These are phyloP conservation scores for Ceratocystis cubensis DNA, from an alignment of 2,329 filamentous ascomycete species.

Conservation along the genomic window DNA sequence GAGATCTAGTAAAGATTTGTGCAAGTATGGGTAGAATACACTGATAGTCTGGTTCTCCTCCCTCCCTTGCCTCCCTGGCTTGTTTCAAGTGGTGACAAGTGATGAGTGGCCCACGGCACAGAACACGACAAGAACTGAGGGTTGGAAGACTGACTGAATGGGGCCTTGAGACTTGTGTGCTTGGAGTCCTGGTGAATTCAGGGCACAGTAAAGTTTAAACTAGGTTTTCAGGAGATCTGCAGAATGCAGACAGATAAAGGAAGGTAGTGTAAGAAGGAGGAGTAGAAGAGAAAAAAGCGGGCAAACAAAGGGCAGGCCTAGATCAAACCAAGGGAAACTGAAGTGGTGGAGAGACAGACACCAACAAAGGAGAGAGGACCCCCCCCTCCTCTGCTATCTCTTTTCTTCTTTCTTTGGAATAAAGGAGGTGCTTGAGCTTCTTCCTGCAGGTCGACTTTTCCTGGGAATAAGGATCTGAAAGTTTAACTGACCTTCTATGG, in stretches of 20 bases:
- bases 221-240: not conserved
- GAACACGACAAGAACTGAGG: not conserved
- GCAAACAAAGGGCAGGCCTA: not conserved
- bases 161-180: not conserved
- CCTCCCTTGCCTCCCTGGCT: not conserved
- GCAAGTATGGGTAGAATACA: not conserved
- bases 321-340: not conserved
- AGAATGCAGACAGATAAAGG: not conserved
- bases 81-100: conserved; percentile 9
- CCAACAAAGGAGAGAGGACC: not conserved
- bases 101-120: not conserved
- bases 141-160: not conserved
- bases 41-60: not conserved
- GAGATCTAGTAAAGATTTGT: not conserved
- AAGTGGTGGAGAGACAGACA: not conserved
- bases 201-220: not conserved
- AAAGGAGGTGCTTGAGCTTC: not conserved
- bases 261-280: not conserved
- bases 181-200: not conserved
- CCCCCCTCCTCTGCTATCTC: too few relatives aligned
- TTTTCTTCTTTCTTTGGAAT: too few relatives aligned
- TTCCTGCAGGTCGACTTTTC: not conserved
- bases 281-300: not conserved
- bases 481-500: conserved; percentile 7
- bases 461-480: conserved; percentile 1